A percentile compares a stretch with the other conserved stretches of the same genome.
Conservation (phyloP, 2,329 filamentous ascomycete species). For the Pseudogymnoascus sp. region DNA sequence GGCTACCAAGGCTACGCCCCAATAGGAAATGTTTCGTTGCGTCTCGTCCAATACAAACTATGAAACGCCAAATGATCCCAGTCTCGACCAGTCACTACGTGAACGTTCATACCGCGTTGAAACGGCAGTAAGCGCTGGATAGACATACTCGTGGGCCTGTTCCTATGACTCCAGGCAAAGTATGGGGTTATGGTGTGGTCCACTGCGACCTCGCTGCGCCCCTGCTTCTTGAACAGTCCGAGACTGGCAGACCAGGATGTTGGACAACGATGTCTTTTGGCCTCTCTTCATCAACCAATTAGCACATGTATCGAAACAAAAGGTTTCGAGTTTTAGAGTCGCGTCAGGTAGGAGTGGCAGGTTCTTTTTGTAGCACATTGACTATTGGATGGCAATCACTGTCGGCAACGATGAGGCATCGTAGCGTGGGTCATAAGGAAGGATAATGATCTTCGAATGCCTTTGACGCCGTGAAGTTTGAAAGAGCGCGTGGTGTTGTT, state of each 20-base stretch:
- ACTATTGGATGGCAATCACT: background rate
- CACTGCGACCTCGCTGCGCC: background rate
- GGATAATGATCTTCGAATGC: background rate
- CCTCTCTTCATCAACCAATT: background rate
- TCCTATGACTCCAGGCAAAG: background rate
- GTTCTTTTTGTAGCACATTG: background rate
- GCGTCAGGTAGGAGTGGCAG: background rate
- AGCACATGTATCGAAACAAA: background rate
- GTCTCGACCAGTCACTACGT: background rate
- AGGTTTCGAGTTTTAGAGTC: constrained; percentile 2
- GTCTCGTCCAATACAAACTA: constrained; percentile 3
- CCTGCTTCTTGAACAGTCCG: background rate
- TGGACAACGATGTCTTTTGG: background rate
- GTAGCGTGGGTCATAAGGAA: background rate
- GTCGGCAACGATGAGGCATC: background rate
- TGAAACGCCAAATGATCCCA: constrained; percentile 5
- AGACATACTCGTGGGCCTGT: background rate
- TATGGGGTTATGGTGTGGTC: background rate
- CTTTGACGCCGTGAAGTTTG: background rate
- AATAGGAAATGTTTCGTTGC: constrained; percentile 3
- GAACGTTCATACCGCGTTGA: constrained; percentile 1
- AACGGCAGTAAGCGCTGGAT: background rate
- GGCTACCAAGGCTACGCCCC: background rate
- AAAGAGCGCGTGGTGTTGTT: background rate
- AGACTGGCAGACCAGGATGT: background rate